Conservation (phyloP, 2,329 filamentous ascomycete genomes). For the Colletotrichum plurivorum region DNA sequence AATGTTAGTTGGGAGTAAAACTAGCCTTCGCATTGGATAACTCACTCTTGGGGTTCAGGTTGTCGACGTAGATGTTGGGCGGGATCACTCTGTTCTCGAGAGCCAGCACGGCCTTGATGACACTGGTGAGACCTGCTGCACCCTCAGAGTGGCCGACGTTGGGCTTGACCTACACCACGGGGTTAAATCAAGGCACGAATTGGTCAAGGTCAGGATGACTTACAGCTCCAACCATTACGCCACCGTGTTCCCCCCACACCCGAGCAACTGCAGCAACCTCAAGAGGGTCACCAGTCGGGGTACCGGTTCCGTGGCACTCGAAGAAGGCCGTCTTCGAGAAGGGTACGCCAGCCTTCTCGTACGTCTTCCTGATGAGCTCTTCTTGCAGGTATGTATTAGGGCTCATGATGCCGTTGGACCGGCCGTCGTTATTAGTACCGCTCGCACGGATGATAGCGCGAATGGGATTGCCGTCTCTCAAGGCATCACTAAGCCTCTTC, state of each 20-base stretch:
- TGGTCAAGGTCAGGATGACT: neutral
- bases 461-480: conserved; percentile 56
- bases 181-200: rapidly evolving
- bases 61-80: conserved; percentile 40
- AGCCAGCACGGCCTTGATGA: conserved; percentile 52
- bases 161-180: conserved; percentile 48
- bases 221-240: conserved; percentile 49
- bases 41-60: conserved; percentile 38
- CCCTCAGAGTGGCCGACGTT: conserved; percentile 56
- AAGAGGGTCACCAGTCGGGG: conserved; percentile 53
- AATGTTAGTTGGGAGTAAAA: neutral
- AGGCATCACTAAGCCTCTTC: conserved; percentile 56
- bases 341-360: conserved; percentile 42
- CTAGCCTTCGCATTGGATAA: neutral
- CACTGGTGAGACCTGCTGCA: conserved; percentile 47
- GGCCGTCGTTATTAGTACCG: conserved; percentile 54
- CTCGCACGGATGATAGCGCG: conserved; percentile 49
- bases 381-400: conserved; percentile 51
- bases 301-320: conserved; percentile 57
- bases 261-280: conserved; percentile 52
- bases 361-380: conserved; percentile 46
- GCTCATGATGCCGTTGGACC: conserved; percentile 52
- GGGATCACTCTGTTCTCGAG: conserved; percentile 37
- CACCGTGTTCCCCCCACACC: conserved; percentile 40
- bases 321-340: conserved; percentile 43